Base-by-base conservation (phyloP, 1,139 yeast genomes). In the Pichia norvegensis region DNA sequence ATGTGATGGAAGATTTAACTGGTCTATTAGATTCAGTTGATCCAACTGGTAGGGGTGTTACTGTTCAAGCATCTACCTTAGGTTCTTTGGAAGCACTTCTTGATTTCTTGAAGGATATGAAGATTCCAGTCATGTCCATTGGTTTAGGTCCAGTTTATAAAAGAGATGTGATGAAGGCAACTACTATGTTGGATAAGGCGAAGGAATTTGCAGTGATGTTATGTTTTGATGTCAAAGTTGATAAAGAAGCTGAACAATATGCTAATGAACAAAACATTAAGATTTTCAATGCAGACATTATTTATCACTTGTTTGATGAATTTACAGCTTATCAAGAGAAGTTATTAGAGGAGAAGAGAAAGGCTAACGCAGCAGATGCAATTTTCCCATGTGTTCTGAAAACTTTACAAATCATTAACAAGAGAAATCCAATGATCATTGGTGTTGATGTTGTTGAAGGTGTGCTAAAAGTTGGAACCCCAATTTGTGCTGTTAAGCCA, bases 361-460 rank as follows among this genome's bases (percentile, higher is more conserved):
- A 82, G 64, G 95, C 87, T 56, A 85, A 85, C 68, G 74, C 85
- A 70, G 92, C 81, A 58, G 84, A 78, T 59, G 98, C 97, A 40
- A 84, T 85, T 45, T 90, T 81, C 80, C 99, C 98, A 57, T 85
- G 95, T 73, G 96, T 90, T 29, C 72, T 92, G 69, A 86, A 86
- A 68, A 92, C 97, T 21, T 69, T 92, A 56, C 97, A 94, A 72
- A 88, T 94, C 62, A 94, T 92, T 67, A 94, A 94, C 79, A 92
- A 92, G 74, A 86, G 98, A 71, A 88, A 90, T 67, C 99, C 99
- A 50, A 92, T 92, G 97, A 88, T 92, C 62, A 85, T 92, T 63
- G 99, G 99, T 78, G 97, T 92, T 51, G 99, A 92, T 66, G 95
- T 92, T 53, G 67, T 78, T 45, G 97, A 92, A 65, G 99, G 99